These are phyloP conservation scores for Aureobasidium sp. DNA, from an alignment of 2,329 filamentous ascomycete genomes.

Conservation along the genomic window DNA sequence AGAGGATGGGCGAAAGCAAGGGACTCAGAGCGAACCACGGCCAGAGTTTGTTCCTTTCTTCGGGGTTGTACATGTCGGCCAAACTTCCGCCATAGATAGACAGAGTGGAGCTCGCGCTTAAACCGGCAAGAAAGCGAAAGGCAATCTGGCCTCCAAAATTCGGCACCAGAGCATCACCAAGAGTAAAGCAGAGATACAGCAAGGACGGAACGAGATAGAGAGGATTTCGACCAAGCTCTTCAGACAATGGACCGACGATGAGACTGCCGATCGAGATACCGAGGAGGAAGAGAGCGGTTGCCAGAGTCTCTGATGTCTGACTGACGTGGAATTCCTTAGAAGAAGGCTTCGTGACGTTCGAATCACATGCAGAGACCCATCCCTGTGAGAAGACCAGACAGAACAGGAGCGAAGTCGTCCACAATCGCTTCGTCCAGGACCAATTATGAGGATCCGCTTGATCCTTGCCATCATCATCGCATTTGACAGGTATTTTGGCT, in stretches of 20 bases:
- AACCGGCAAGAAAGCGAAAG: constrained; percentile 17
- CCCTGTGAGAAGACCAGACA: not conserved
- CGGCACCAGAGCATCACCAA: constrained; percentile 12
- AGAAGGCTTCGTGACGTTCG: not conserved
- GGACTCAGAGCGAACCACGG: constrained; percentile 16
- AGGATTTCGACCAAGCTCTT: constrained; percentile 7
- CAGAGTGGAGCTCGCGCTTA: constrained; percentile 14
- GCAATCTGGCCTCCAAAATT: constrained; percentile 17
- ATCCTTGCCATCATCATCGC: not conserved
- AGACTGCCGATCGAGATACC: not conserved
- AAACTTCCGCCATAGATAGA: constrained; percentile 18
- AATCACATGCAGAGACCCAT: not conserved
- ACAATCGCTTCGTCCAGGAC: not conserved
- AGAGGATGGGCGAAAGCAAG: constrained; percentile 15
- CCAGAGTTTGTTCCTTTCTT: constrained; percentile 14
- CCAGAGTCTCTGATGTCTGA: constrained; percentile 2
- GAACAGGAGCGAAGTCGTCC: not conserved
- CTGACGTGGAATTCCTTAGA: not conserved
- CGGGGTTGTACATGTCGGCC: constrained; percentile 16
- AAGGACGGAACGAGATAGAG: constrained; percentile 1
- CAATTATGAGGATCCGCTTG: constrained; percentile 4
- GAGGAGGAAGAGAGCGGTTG: constrained; percentile 1
- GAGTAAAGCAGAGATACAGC: not conserved
- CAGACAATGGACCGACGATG: not conserved
- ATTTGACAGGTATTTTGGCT: not conserved